Conservation (phyloP, 2,329 filamentous ascomycete genomes). For the Colletotrichum orbiculare region DNA sequence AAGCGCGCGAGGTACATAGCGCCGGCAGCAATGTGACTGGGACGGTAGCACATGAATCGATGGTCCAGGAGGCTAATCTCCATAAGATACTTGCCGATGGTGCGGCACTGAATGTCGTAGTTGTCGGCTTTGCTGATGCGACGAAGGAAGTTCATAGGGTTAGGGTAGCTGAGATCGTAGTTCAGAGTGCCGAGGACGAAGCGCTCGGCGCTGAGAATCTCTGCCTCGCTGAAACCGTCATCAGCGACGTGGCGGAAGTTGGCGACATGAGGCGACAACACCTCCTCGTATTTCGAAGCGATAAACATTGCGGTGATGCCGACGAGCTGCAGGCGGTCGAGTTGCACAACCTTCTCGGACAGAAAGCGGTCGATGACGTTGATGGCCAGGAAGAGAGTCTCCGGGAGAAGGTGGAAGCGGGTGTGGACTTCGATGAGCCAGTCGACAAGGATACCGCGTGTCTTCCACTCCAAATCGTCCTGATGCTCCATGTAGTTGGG, state of each 20-base stretch:
- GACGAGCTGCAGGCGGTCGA: conserved; percentile 95
- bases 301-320: conserved; percentile 99
- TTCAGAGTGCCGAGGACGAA: conserved; percentile 91
- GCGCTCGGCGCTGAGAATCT: conserved; percentile 97
- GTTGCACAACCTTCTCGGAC: conserved; percentile 92
- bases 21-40: conserved; percentile 89
- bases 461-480: conserved; percentile 97
- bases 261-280: conserved; percentile 93
- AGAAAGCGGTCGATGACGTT: conserved; percentile 99
- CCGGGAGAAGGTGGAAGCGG: conserved; percentile 92
- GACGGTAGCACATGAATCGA: conserved; percentile 88
- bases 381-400: conserved; percentile 95
- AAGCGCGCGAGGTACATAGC: conserved; percentile 95
- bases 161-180: conserved; percentile 98
- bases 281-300: conserved; percentile 98
- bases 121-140: conserved; percentile 99
- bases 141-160: conserved; percentile 99
- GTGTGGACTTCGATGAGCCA: conserved; percentile 99
- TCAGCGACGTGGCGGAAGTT: conserved; percentile 98
- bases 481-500: conserved; percentile 96
- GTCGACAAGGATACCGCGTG: conserved; percentile 95
- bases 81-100: conserved; percentile 96
- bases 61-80: conserved; percentile 97
- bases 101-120: conserved; percentile 98
- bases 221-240: conserved; percentile 92